A percentile compares a stretch with the other conserved stretches of the same genome.
Conservation (phyloP, 1,139 yeast species). For the Yamadazyma blattariae region DNA sequence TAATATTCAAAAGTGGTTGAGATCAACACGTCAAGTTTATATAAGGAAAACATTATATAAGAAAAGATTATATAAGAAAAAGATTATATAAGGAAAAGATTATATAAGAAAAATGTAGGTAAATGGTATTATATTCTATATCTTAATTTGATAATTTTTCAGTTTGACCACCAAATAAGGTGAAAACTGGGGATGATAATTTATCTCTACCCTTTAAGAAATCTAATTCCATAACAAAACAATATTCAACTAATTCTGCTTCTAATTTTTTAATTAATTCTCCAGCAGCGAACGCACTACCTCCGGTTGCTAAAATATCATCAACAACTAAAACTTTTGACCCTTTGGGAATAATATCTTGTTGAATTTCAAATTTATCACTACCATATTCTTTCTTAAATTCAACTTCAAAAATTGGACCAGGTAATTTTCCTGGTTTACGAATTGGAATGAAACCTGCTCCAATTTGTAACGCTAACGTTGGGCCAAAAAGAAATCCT, state of each 20-base stretch:
- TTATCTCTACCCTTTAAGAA: slow-evolving; percentile 92
- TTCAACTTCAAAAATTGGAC: slow-evolving; percentile 67
- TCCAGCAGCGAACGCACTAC: slow-evolving; percentile 94
- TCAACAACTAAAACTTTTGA: slow-evolving; percentile 85
- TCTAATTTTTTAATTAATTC: slow-evolving; percentile 65
- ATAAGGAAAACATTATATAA: no score
- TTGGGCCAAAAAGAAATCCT: slow-evolving; percentile 95
- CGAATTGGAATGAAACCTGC: slow-evolving; percentile 95
- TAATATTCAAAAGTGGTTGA: slow-evolving; percentile 73
- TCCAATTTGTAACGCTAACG: slow-evolving; percentile 83
- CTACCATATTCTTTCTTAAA: slow-evolving; percentile 90
- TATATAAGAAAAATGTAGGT: neutral
- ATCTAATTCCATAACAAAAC: slow-evolving; percentile 90
- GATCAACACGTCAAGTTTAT: neutral
- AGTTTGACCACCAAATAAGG: slow-evolving; percentile 81
- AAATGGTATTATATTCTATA: neutral
- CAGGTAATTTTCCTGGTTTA: slow-evolving; percentile 94
- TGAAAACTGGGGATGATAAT: slow-evolving; percentile 81
- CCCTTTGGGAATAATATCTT: slow-evolving; percentile 75
- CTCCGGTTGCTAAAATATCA: slow-evolving; percentile 98
- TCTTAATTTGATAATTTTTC: slow-evolving; percentile 30
- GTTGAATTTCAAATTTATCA: slow-evolving; percentile 87
- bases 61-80: neutral
- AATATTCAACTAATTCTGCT: slow-evolving; percentile 73
- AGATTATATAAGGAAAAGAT: no score